phyloP scores from a whole-genome alignment of 2,329 filamentous ascomycete species.

The Penicillium crustosum region DNA sequence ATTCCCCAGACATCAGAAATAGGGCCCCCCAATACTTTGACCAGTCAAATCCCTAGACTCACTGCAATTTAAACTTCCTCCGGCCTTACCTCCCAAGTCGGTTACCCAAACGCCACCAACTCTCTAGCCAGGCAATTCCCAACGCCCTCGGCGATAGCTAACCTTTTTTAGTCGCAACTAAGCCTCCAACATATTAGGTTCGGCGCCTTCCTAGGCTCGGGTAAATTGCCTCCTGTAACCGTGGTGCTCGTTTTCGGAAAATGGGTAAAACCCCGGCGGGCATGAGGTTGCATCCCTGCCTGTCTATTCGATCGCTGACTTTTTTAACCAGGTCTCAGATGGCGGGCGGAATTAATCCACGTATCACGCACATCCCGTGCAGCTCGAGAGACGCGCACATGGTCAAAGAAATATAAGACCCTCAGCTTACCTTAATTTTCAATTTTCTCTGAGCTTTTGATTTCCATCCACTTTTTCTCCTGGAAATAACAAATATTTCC shows the following conservation, averaged over 20 bases:
- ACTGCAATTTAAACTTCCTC: neutral
- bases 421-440: neutral
- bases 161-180: neutral
- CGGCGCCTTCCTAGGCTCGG: neutral
- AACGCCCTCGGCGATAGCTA: neutral
- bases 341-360: conserved; percentile 2
- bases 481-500: neutral
- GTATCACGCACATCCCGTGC: conserved; percentile 1
- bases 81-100: neutral
- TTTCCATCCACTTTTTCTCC: neutral
- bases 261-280: neutral
- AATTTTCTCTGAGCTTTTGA: neutral
- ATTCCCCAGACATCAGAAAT: neutral
- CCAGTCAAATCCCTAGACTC: neutral
- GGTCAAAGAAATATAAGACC: neutral
- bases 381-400: neutral
- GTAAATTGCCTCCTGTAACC: neutral
- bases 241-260: neutral
- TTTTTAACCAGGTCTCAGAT: neutral
- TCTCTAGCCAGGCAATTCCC: neutral
- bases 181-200: neutral
- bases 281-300: neutral
- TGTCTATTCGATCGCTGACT: neutral
- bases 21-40: neutral
- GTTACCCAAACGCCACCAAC: conserved; percentile 4